Conservation (phyloP, 2,329 filamentous ascomycete species). For the Apiospora phragmitis region DNA sequence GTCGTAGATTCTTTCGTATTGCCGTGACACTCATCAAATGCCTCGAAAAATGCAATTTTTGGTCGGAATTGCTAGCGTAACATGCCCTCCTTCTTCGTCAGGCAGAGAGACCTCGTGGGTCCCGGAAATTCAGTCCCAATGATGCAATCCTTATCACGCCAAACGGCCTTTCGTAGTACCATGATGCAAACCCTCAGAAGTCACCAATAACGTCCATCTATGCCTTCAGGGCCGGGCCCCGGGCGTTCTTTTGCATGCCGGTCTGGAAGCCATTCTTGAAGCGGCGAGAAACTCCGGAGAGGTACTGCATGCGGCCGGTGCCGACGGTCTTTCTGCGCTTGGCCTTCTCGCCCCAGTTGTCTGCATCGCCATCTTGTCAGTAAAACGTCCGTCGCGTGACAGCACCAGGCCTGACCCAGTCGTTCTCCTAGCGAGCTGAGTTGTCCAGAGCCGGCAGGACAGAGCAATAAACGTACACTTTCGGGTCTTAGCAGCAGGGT, state of each 20-base stretch:
- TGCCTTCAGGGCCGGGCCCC: conserved; percentile 61
- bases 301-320: conserved; percentile 91
- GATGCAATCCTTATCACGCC: conserved; percentile 20
- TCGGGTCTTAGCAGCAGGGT: conserved; percentile 94
- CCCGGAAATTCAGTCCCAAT: conserved; percentile 35
- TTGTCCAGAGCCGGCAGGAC: not conserved
- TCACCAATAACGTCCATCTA: conserved; percentile 31
- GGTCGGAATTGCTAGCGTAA: conserved; percentile 31
- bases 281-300: conserved; percentile 87
- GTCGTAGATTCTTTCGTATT: conserved; percentile 9
- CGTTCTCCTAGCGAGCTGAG: conserved; percentile 9
- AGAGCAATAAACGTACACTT: conserved; percentile 77
- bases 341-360: conserved; percentile 99
- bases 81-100: conserved; percentile 25
- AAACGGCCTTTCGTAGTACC: conserved; percentile 26
- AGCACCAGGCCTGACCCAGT: conserved; percentile 10
- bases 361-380: conserved; percentile 47
- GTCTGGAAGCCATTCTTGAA: conserved; percentile 98
- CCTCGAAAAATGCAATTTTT: conserved; percentile 19
- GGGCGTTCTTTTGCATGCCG: conserved; percentile 73
- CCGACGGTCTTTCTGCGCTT: conserved; percentile 99
- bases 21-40: conserved; percentile 4
- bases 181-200: conserved; percentile 37
- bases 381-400: conserved; percentile 21
- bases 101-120: conserved; percentile 26